Base-by-base conservation (phyloP, 2,329 filamentous ascomycete species). In the Neonectria hederae region DNA sequence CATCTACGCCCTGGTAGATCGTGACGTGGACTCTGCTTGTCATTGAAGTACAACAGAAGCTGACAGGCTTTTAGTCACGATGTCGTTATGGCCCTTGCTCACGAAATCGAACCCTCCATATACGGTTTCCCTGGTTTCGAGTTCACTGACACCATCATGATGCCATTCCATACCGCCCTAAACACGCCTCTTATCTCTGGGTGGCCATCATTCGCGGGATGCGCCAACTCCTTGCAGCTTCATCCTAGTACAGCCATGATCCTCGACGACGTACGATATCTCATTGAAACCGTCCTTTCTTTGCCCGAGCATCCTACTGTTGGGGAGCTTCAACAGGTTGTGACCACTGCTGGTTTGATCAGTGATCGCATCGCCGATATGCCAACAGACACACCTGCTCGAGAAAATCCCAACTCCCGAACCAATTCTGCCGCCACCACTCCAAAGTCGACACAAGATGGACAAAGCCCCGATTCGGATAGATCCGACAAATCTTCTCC, bases 241-340 rank as follows among this genome's bases (percentile, higher is more conserved):
- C 82, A 85, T 54, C 75, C 77, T 1, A 75, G 77, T 54, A 83
- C 83, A 1, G 83, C 84, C 5, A 77, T 80, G 14, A 83, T 87
- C 55, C 79, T 87, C 3, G 85, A 87, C 58, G 81, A 84, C 53
- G 81, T 86, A 74, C 80, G 84, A 5, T 80, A 81, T 22, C 74
- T 87, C 1, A 76, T 85, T n/a, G 72, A 77, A 10, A 72, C 79
- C 3, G 79, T 85, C 0, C 65, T 84, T 5, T 72, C 76, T 1
- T 72, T 84, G n/a, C 78, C 82, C 0, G 62, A 69, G 2, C 49
- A 74, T 0, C 70, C 82, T 3, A 76, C 78, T 0, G 32, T 67
- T 0, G 78, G 79, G 24, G 77, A 83, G 30, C 69, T 82, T 3
- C 72, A 79, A 14, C 79, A 79, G 49, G 74, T 86, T 1, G 71